Evolutionary conservation across 2,329 filamentous ascomycete genomes (phyloP).

Genomic region (Tolypocladium ovalisporum): DNA sequence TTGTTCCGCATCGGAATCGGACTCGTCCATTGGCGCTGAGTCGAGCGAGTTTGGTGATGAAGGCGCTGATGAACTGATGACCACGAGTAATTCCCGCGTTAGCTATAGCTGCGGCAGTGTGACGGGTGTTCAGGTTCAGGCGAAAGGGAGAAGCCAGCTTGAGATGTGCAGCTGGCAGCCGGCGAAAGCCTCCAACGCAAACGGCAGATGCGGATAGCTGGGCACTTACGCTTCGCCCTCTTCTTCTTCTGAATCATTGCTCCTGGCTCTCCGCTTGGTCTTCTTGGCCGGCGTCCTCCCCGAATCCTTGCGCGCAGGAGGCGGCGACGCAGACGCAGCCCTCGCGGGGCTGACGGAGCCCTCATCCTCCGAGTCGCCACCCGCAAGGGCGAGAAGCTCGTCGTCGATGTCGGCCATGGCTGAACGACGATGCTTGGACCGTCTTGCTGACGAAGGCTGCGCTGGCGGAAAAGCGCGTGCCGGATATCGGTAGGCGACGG

Average conservation of each 20-base stretch:
- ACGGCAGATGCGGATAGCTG: not conserved
- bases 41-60: slow-evolving; percentile 64
- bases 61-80: slow-evolving; percentile 53
- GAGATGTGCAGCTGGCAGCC: not conserved
- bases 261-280: slow-evolving; percentile 32
- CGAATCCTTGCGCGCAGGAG: slow-evolving; percentile 21
- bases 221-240: slow-evolving; percentile 42
- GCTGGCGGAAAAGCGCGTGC: not conserved
- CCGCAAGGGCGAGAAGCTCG: slow-evolving; percentile 86
- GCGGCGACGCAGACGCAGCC: slow-evolving; percentile 42
- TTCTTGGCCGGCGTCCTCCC: slow-evolving; percentile 29
- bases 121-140: not conserved
- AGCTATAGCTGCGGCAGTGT: slow-evolving; percentile 1
- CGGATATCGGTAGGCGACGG: not conserved
- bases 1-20: slow-evolving; percentile 48
- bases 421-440: not conserved
- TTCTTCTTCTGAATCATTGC: slow-evolving; percentile 50
- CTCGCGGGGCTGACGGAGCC: slow-evolving; percentile 41
- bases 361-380: slow-evolving; percentile 58
- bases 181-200: not conserved
- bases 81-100: not conserved
- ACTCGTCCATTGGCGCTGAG: slow-evolving; percentile 85
- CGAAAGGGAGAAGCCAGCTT: not conserved
- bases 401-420: slow-evolving; percentile 85
- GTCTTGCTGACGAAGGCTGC: not conserved